Evolutionary conservation across 176 grass and related monocot genomes (phyloP).

Genomic region (Eleusine indica): DNA sequence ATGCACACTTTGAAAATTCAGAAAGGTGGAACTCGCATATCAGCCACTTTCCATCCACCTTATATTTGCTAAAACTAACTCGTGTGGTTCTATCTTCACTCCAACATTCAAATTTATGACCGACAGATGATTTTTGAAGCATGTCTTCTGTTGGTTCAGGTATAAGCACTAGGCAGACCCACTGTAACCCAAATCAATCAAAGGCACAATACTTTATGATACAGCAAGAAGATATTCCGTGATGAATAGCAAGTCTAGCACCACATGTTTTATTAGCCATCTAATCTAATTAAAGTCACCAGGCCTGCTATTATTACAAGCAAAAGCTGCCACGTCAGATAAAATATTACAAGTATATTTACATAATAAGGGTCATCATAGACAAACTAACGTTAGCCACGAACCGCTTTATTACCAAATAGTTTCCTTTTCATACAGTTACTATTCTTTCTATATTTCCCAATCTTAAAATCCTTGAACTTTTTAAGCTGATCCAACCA

Average conservation of each 20-base stretch:
- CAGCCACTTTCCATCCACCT: no score
- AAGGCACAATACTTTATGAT: not conserved
- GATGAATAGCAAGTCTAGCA: not conserved
- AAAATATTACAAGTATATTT: not conserved
- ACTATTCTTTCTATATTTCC: not conserved
- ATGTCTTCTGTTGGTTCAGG: not conserved
- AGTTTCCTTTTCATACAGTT: not conserved
- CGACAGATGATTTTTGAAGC: not conserved
- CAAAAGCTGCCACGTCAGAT: not conserved
- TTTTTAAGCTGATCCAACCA: not conserved
- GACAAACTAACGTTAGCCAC: not conserved
- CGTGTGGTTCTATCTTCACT: no score
- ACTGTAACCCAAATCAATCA: not conserved
- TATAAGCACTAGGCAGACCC: not conserved
- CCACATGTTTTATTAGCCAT: not conserved
- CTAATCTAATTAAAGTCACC: not conserved
- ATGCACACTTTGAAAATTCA: no score
- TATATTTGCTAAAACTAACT: no score
- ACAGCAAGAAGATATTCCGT: no score
- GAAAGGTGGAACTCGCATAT: no score
- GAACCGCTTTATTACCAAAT: not conserved
- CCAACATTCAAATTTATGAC: not conserved
- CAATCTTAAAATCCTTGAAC: conserved; percentile 37
- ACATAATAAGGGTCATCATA: not conserved
- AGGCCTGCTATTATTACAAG: not conserved